Evolutionary conservation across 225 moss, liverwort and hornwort species (phyloP), one percentile per base, ranked within the genome.

Genomic region (Bryoerythrophyllum caledonicum): DNA sequence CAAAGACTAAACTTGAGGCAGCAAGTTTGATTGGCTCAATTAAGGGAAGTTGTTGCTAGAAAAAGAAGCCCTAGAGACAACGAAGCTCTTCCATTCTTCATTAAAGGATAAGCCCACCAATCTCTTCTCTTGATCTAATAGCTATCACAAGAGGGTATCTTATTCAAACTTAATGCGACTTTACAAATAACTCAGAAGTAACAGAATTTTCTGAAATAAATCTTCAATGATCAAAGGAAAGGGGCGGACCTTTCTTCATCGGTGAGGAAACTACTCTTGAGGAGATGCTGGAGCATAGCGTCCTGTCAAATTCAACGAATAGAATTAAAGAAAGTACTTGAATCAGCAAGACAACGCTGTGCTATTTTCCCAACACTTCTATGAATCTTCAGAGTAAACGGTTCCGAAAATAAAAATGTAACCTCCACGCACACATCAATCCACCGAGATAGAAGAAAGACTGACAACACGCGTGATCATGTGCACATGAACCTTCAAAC

Each of bases 241-340:
- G 25, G 27, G 35, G 63, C 60, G 54, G 48, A 95, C 95, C 87
- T 88, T 86, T 97, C 96, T 75, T 85, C 91, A 44, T 90, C 83
- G 19, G 85, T 82, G 4, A 97, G 80, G 52, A 89, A 79, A 8
- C 75, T 75, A 52, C 73, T 67, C 70, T 93, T 91, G 53, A 94
- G 60, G 69, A 97, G 81, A 16, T 80, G 70, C 76, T 78, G 84
- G 61, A 97, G 91, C 87, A 97, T 79, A 21, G 92, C 85, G 79
- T 97, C 91, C 93, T 96, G 84, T 78, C 78, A 76, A 68, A 54
- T 64, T 64, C 19, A 76, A 73, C 58, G 74, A 7, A 76, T 13
- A 41, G 60, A 10, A 63, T 15, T 25, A 62, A 38, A 70, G 58
- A 28, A 57, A 1, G 14, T 44, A 12, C 69, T 74, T 72, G 41